Base-by-base conservation (phyloP, 305 asterid species). In the Fraxinus xanthoxyloides region DNA sequence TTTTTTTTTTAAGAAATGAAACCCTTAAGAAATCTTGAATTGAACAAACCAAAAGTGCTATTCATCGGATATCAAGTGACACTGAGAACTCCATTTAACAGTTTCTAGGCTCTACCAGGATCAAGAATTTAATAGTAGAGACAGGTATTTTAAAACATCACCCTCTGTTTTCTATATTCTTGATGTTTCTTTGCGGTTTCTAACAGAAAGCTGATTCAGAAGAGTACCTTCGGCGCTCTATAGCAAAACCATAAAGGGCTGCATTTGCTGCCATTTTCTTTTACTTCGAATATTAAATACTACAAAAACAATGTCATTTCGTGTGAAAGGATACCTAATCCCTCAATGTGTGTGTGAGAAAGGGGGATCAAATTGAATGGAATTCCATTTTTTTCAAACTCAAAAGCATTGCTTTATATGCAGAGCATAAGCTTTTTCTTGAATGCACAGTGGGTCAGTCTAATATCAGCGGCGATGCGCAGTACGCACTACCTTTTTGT, bases 161-260 rank as follows among this genome's bases (percentile, higher is more conserved):
- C 30, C 51, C 76, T n/a, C 76, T 34, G 24, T 32, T 72, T 72
- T 51, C 76, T 72, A 34, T 34, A 32, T n/a, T 34, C 51, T 72
- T 72, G 48, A 5, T 72, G n/a, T 72, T n/a, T 35, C 28, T 34
- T 34, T 34, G 21, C 9, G 63, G 65, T 32, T 86, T 83, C 89
- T 91, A 92, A 80, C 90, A 87, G 89, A 87, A 87, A 78, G 90
- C 92, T 81, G 91, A 83, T 84, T 89, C 92, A 83, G 95, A 92
- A 77, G 95, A 88, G 91, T 93, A 94, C 86, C 92, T 87, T 81
- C 92, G 88, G 87, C 89, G 94, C 85, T 85, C 88, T 15, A 85
- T 79, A 77, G 77, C 86, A 75, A 85, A 87, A 56, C 79, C 79
- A 84, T 85, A 86, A 77, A 82, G 76, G 46, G 84, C 82, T 46